A percentile compares a stretch with the other conserved stretches of the same genome.
Evolutionary conservation across 768 basidiomycete species (phyloP).

Genomic region (Lentinus tigrinus): DNA sequence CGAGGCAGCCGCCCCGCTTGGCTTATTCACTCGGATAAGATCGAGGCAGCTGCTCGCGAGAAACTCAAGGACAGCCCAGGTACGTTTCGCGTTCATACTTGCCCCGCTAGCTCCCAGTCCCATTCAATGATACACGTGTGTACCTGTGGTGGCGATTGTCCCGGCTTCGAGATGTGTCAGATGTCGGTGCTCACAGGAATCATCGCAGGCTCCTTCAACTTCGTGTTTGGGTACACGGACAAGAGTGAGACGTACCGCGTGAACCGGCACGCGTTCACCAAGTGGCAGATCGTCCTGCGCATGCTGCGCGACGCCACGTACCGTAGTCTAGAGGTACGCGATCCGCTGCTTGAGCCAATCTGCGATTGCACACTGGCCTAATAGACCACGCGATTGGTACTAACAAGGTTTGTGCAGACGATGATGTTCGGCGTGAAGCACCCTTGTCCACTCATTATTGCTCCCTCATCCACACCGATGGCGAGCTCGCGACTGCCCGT

Average conservation of each 20-base stretch:
- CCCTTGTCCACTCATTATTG: constrained; percentile 60
- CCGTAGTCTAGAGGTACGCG: constrained; percentile 57
- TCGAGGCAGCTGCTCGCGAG: constrained; percentile 67
- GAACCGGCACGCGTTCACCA: constrained; percentile 63
- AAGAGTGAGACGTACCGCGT: constrained; percentile 61
- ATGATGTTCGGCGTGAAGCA: constrained; percentile 70
- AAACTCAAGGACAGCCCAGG: constrained; percentile 57
- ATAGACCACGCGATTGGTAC: background rate
- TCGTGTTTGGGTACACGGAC: constrained; percentile 78
- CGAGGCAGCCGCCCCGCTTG: constrained; percentile 35
- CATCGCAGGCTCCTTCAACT: constrained; percentile 73
- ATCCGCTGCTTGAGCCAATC: too few relatives aligned
- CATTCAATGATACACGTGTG: too few relatives aligned
- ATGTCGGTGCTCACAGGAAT: too few relatives aligned
- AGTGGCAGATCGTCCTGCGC: constrained; percentile 75
- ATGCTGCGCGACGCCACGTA: constrained; percentile 66
- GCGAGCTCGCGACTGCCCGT: constrained; percentile 66
- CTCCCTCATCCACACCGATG: constrained; percentile 72
- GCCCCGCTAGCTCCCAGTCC: too few relatives aligned
- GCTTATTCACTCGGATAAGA: constrained; percentile 59
- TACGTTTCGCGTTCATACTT: constrained; percentile 27
- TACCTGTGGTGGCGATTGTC: too few relatives aligned
- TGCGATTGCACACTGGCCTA: too few relatives aligned
- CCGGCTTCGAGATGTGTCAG: too few relatives aligned
- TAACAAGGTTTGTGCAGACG: constrained; percentile 40